phyloP scores from a whole-genome alignment of 495 filamentous ascomycete species.

The Rusavskia elegans region DNA sequence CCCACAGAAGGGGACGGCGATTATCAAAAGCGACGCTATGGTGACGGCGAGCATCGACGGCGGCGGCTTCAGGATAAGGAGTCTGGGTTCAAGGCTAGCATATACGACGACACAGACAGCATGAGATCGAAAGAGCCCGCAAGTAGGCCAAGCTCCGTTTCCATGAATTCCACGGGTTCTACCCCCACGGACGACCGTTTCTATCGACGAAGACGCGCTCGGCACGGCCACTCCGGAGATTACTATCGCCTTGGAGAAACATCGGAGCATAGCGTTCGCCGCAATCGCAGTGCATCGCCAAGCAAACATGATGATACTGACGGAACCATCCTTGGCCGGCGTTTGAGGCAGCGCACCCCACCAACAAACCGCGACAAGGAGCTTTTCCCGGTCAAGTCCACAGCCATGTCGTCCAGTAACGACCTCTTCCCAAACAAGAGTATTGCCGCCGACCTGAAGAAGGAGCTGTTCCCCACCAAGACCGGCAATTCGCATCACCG shows the following conservation, averaged over 20 bases:
- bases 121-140: slow-evolving; percentile 16
- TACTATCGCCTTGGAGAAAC: slow-evolving; percentile 5
- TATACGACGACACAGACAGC: slow-evolving; percentile 49
- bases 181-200: slow-evolving; percentile 16
- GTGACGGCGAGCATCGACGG: slow-evolving; percentile 38
- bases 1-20: slow-evolving; percentile 33
- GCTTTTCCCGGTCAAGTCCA: slow-evolving; percentile 24
- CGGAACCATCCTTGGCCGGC: neutral
- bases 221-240: slow-evolving; percentile 30
- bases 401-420: neutral
- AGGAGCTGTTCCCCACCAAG: slow-evolving; percentile 57
- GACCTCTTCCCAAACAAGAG: slow-evolving; percentile 36
- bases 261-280: slow-evolving; percentile 12
- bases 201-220: slow-evolving; percentile 19
- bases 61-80: slow-evolving; percentile 29
- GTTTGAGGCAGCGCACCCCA: slow-evolving; percentile 1
- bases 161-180: slow-evolving; percentile 12
- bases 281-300: slow-evolving; percentile 56
- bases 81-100: slow-evolving; percentile 47
- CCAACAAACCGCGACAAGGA: slow-evolving; percentile 27
- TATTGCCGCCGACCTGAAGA: slow-evolving; percentile 30
- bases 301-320: slow-evolving; percentile 29
- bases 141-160: slow-evolving; percentile 1
- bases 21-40: slow-evolving; percentile 26
- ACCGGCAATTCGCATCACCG: slow-evolving; percentile 39